Percentiles rank a stretch among this genome's conserved stretches.
These are phyloP conservation scores for Penicillium sp. DNA, from an alignment of 2,329 filamentous ascomycete genomes.

Conservation along the genomic window DNA sequence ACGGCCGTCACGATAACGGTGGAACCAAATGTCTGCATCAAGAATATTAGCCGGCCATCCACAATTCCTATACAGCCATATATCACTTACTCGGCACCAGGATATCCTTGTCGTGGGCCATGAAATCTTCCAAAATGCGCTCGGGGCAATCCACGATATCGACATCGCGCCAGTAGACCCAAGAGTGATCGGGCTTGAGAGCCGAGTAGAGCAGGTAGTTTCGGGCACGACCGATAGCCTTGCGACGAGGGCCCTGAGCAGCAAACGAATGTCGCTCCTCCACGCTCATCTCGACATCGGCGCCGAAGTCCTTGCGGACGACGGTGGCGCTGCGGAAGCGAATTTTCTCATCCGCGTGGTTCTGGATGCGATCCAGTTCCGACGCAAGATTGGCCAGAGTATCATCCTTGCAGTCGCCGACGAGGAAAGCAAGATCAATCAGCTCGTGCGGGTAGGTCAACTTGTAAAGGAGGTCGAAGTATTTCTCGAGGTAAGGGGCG, in stretches of 20 bases:
- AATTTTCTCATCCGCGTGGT: slow-evolving; percentile 67
- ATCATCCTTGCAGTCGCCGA: slow-evolving; percentile 88
- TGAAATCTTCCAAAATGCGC: slow-evolving; percentile 89
- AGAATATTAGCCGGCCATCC: slow-evolving; percentile 14
- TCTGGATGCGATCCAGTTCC: slow-evolving; percentile 86
- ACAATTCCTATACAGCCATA: not conserved
- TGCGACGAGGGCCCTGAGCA: slow-evolving; percentile 85
- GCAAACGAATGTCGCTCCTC: slow-evolving; percentile 80
- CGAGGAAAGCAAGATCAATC: slow-evolving; percentile 92
- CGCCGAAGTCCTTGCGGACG: slow-evolving; percentile 87
- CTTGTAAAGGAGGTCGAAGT: slow-evolving; percentile 88
- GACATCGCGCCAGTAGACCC: slow-evolving; percentile 98
- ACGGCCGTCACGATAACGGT: slow-evolving; percentile 73
- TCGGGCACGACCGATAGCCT: slow-evolving; percentile 82
- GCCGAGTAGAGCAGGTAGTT: slow-evolving; percentile 87
- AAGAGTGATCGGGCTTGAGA: slow-evolving; percentile 89
- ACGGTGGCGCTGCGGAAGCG: slow-evolving; percentile 84
- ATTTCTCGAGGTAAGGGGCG: slow-evolving; percentile 74
- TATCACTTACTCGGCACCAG: slow-evolving; percentile 80
- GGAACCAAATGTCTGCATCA: slow-evolving; percentile 86
- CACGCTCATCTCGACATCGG: slow-evolving; percentile 72
- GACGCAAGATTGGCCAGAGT: slow-evolving; percentile 81
- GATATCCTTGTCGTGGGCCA: slow-evolving; percentile 88
- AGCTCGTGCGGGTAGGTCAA: slow-evolving; percentile 92
- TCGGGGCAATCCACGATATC: slow-evolving; percentile 90